A percentile compares a stretch with the other conserved stretches of the same genome.
These are phyloP conservation scores for Neocatenulostroma microsporum DNA, from an alignment of 2,329 filamentous ascomycete genomes.

Conservation along the genomic window DNA sequence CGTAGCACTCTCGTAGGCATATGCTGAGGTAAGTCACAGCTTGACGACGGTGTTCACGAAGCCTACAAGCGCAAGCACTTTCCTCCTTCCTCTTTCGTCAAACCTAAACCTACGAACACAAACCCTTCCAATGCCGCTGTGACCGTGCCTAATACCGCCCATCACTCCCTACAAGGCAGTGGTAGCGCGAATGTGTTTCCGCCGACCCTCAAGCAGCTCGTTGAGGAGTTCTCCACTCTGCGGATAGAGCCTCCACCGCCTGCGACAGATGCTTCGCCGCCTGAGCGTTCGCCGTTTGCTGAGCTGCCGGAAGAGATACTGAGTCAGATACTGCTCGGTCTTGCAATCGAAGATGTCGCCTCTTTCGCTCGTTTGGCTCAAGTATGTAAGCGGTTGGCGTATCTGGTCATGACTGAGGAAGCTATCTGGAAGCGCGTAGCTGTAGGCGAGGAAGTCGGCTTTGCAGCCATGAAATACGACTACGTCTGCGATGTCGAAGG, in stretches of 20 bases:
- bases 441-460: conserved; percentile 64
- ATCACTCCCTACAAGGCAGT: conserved; percentile 48
- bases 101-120: conserved; percentile 38
- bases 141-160: conserved; percentile 47
- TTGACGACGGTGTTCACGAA: conserved; percentile 78
- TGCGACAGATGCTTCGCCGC: conserved; percentile 60
- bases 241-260: conserved; percentile 61
- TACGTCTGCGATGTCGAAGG: conserved; percentile 58
- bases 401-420: conserved; percentile 74
- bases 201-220: conserved; percentile 56
- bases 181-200: conserved; percentile 34
- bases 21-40: conserved; percentile 43
- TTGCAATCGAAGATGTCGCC: conserved; percentile 67
- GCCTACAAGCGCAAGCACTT: conserved; percentile 89
- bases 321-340: conserved; percentile 64
- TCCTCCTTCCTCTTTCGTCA: conserved; percentile 50
- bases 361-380: conserved; percentile 66
- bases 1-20: conserved; percentile 1
- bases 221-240: conserved; percentile 64
- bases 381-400: conserved; percentile 83
- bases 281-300: conserved; percentile 73
- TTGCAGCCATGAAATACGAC: conserved; percentile 72
- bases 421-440: conserved; percentile 76
- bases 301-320: conserved; percentile 76
- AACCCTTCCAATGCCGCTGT: conserved; percentile 44